phyloP scores from a whole-genome alignment of 306 rosid genomes.

The Castanea mollissima region DNA sequence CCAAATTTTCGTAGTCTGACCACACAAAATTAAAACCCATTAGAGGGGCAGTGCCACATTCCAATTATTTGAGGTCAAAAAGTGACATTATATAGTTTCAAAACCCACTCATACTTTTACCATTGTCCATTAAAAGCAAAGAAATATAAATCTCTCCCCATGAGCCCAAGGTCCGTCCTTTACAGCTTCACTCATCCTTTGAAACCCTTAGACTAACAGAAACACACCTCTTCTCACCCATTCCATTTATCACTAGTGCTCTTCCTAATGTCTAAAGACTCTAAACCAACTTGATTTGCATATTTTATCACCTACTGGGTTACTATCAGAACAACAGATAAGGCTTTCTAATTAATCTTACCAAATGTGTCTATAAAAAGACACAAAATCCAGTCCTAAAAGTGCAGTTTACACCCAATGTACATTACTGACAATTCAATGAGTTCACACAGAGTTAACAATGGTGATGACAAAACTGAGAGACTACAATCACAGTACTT shows the following conservation, averaged over 20 bases:
- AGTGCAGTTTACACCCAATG: no score
- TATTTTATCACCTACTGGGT: no score
- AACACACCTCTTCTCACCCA: not conserved
- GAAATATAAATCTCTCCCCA: not conserved
- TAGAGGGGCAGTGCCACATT: not conserved
- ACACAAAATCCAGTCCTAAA: no score
- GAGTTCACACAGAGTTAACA: not conserved
- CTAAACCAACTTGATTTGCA: no score
- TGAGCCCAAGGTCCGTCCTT: not conserved
- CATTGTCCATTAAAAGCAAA: not conserved
- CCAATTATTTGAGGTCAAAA: not conserved
- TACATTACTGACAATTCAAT: no score
- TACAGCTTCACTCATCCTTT: not conserved
- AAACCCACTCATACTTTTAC: not conserved
- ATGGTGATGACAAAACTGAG: not conserved
- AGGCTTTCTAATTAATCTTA: no score
- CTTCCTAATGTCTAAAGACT: no score
- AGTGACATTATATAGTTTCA: not conserved
- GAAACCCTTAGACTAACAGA: not conserved
- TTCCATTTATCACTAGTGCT: no score
- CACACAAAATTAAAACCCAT: not conserved
- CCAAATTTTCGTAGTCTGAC: not conserved
- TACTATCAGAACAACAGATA: no score
- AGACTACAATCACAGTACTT: no score
- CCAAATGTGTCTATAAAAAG: no score